Percentiles rank a stretch among this genome's conserved stretches.
These are phyloP conservation scores for Globisporangium irregulare DNA, from an alignment of 352 stramenopile genomes.

Conservation along the genomic window DNA sequence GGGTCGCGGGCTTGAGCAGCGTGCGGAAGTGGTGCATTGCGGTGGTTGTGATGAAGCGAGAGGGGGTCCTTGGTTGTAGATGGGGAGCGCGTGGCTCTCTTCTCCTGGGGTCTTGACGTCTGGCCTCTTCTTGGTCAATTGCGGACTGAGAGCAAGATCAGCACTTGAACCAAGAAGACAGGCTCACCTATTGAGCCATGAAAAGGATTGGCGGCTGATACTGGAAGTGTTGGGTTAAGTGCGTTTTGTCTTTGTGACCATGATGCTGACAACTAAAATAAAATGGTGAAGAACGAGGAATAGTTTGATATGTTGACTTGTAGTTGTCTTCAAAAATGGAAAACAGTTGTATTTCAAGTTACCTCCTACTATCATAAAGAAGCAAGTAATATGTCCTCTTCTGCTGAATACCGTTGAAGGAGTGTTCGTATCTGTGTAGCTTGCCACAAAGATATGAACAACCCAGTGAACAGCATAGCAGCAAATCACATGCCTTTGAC, in stretches of 20 bases:
- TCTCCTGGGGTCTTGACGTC: not conserved
- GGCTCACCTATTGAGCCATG: not conserved
- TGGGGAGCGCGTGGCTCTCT: not conserved
- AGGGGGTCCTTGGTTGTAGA: not conserved
- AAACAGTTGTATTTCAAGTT: too few relatives aligned
- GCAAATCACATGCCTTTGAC: not conserved
- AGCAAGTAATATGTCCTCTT: not conserved
- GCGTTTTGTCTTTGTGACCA: not conserved
- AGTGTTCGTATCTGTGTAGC: not conserved
- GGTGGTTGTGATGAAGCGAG: not conserved
- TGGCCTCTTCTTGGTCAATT: constrained; percentile 6
- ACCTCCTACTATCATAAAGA: not conserved
- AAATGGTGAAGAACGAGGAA: not conserved
- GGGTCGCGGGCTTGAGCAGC: constrained; percentile 19
- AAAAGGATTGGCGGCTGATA: not conserved
- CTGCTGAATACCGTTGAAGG: not conserved
- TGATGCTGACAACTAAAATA: not conserved
- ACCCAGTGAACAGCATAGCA: not conserved
- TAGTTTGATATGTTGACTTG: too few relatives aligned
- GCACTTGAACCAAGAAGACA: not conserved
- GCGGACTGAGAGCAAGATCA: not conserved
- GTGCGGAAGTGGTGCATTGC: constrained; percentile 14
- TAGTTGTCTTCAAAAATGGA: too few relatives aligned
- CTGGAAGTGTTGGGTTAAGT: not conserved
- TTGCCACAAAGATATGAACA: not conserved